Evolutionary conservation across 768 basidiomycete species (phyloP), one percentile per base, ranked within the genome.

Genomic region (Lactarius evosmus): DNA sequence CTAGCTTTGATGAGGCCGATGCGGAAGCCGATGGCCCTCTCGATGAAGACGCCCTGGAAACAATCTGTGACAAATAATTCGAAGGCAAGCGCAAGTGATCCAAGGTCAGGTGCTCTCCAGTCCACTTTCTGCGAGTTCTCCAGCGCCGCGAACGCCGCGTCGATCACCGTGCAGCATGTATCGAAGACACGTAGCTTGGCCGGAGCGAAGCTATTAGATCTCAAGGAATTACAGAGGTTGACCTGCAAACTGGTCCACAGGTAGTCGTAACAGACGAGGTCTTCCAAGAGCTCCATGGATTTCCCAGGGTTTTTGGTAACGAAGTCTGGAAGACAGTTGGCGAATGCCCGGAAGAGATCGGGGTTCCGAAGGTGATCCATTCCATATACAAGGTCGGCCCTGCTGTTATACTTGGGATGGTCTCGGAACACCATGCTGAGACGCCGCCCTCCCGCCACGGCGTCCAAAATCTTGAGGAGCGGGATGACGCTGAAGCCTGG

Each of bases 61-160:
- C 19, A 53, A 54, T 36, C 11, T 0, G 56, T 4, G 14, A 53
- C 49, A 33, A 63, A 58, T 14, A 16, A 29, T 11, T 63, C 62
- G 32, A 58, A 29, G 22, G 36, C 50, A 6, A 52, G 56, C 25
- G 16, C 1, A 3, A 63, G 27, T 4, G 52, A 49, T 22, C 57
- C 52, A 11, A 58, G 46, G 22, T 63, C 58, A 17, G 62, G 62
- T 36, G 52, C 34, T 4, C 57, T 33, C 62, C 62, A 63, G 62
- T 54, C 49, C 50, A 55, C 27, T 4, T 7, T 44, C 29, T 3
- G 12, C 19, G 62, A 63, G 29, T n/a, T 7, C 30, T 53, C 44
- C 11, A 63, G 52, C 4, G n/a, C 5, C 2, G 22, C 29, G 19
- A 63, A 17, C 1, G 34, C 44, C 0, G 29, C 30, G n/a, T 63